phyloP scores from a whole-genome alignment of 768 basidiomycete genomes.

The Collybiopsis luxurians region DNA sequence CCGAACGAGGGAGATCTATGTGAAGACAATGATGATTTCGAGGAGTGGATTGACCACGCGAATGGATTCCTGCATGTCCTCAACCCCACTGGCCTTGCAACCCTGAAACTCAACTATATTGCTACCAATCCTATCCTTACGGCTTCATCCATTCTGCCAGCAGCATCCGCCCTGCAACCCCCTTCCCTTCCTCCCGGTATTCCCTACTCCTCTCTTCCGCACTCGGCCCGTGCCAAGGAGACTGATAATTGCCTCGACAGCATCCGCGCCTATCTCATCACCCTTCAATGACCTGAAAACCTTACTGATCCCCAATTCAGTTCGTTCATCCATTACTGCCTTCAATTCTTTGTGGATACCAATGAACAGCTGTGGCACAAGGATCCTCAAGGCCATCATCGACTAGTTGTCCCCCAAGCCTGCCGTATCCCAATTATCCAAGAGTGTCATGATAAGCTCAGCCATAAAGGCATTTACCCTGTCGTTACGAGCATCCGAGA shows the following conservation, averaged over 20 bases:
- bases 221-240: too few relatives aligned
- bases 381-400: background rate
- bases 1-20: slow-evolving; percentile 8
- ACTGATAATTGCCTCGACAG: background rate
- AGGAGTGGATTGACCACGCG: background rate
- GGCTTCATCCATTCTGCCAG: too few relatives aligned
- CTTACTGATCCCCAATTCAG: background rate
- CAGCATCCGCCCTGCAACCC: background rate
- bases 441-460: slow-evolving; percentile 6
- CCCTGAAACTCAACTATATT: too few relatives aligned
- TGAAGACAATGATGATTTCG: slow-evolving; percentile 14
- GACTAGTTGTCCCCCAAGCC: background rate
- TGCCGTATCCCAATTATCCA: background rate
- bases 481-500: background rate
- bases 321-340: background rate
- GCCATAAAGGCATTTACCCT: slow-evolving; percentile 9
- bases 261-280: background rate
- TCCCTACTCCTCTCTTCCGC: background rate
- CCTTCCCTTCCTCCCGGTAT: background rate
- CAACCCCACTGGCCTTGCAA: too few relatives aligned
- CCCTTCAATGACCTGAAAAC: background rate
- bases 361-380: background rate
- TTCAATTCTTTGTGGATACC: background rate
- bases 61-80: background rate
- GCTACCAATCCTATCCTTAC: too few relatives aligned